These are phyloP conservation scores for Singerocomus inundabilis DNA, from an alignment of 1,284 basidiomycete genomes.

Conservation along the genomic window DNA sequence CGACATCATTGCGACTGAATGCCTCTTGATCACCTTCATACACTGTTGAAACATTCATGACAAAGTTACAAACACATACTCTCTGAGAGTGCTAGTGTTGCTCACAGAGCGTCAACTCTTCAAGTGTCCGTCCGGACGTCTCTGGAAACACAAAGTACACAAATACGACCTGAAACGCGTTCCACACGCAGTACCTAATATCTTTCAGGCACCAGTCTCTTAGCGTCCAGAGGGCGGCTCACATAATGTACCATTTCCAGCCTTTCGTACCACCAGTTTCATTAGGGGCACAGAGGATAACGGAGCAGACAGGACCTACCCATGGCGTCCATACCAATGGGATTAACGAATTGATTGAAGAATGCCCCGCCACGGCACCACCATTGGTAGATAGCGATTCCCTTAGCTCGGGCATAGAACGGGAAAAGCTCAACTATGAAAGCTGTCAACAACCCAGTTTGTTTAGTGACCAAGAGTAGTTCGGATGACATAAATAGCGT, in stretches of 20 bases:
- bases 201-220: background rate
- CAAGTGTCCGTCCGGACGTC: conserved; percentile 52
- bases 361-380: too few species aligned
- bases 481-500: too few species aligned
- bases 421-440: too few species aligned
- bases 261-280: too few species aligned
- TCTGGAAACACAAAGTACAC: conserved; percentile 56
- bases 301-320: too few species aligned
- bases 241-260: conserved; percentile 18
- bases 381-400: too few species aligned
- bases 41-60: conserved; percentile 7
- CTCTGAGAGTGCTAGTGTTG: conserved; percentile 1
- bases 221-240: background rate
- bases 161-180: conserved; percentile 46
- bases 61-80: too few species aligned
- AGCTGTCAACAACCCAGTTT: too few species aligned
- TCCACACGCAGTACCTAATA: conserved; percentile 43
- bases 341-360: too few species aligned
- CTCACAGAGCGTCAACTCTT: conserved; percentile 61
- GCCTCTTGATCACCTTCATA: conserved; percentile 16
- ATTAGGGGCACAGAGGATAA: too few species aligned
- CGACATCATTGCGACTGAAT: background rate
- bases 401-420: too few species aligned
- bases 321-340: background rate
- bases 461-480: too few species aligned